Evolutionary conservation across 495 filamentous ascomycete species (phyloP), one percentile per base, ranked within the genome.

Genomic region (Tuber borchii): DNA sequence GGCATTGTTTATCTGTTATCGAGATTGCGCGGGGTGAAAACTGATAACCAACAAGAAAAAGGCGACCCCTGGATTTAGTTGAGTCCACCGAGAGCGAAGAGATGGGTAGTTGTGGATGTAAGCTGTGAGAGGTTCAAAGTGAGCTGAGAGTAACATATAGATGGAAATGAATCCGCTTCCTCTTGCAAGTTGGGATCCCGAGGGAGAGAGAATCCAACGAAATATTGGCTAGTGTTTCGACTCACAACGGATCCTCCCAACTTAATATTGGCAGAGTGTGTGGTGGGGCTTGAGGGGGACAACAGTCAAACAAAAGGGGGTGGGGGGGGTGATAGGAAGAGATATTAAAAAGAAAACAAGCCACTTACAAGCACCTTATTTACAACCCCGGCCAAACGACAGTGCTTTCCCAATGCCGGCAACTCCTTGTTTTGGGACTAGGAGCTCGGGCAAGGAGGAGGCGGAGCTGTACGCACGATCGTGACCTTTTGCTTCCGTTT

Each of bases 1-100:
- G 80, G 80, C 80, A 82, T 82, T 77, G 56, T 73, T 79, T 79
- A 79, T 75, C 77, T n/a, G 56, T 70, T 77, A 77, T 78, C 69
- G 77, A 31, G 74, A 68, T 73, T 46, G 76, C 71, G 77, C 42
- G 75, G 75, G 77, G 71, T 74, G 74, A 51, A 74, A 48, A 43
- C 71, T 16, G 40, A 45, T 75, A 71, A 46, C 71, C 71, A 37
- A 48, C 43, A 37, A 73, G 56, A 65, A 65, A 65, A 17, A 65
- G 56, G 31, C 48, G 48, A 56, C n/a, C n/a, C n/a, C 31, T 31
- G 12, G 39, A 34, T 45, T 77, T 65, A 61, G 68, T 75, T 61
- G 72, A 70, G 20, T 71, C 26, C 45, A 75, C 61, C 42, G 39
- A 12, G 70, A 69, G 71, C 45, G 48, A 74, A 26, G 65, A 46